phyloP scores from a whole-genome alignment of 257 asterid species.

The Solanum neorickii region DNA sequence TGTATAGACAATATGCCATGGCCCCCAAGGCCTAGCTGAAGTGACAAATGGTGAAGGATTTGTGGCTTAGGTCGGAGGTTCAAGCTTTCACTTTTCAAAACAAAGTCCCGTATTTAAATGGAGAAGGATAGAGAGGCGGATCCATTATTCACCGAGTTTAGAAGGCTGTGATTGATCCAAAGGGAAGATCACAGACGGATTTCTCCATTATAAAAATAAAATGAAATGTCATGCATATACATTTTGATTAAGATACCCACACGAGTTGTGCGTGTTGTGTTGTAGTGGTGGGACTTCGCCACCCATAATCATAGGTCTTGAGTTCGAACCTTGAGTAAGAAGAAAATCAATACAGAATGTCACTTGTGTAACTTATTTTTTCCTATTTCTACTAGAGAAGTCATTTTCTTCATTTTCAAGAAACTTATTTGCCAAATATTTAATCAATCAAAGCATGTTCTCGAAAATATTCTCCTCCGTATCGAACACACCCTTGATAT shows the following conservation, averaged over 20 bases:
- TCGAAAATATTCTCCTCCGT: neutral
- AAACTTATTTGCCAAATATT: neutral
- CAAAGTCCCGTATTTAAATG: too few species aligned
- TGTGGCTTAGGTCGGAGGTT: neutral
- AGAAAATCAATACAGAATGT: neutral
- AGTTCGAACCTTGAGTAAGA: neutral
- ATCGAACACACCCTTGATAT: neutral
- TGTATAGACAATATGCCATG: neutral
- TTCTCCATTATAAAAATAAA: too few species aligned
- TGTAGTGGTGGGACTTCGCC: neutral
- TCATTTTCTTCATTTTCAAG: neutral
- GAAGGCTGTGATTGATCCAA: neutral
- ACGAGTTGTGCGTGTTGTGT: neutral
- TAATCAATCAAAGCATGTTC: neutral
- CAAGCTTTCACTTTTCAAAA: accelerated
- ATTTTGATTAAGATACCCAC: neutral
- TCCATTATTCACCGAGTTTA: neutral
- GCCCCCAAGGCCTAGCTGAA: neutral
- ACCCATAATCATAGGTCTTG: accelerated
- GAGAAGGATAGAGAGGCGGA: neutral
- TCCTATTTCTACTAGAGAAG: neutral
- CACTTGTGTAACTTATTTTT: neutral
- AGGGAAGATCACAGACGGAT: accelerated
- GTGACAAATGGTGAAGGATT: neutral
- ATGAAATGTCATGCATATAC: neutral